Evolutionary conservation across 441 rosid genomes (phyloP), one percentile per base, ranked within the genome.

Genomic region (Kokia cookei): DNA sequence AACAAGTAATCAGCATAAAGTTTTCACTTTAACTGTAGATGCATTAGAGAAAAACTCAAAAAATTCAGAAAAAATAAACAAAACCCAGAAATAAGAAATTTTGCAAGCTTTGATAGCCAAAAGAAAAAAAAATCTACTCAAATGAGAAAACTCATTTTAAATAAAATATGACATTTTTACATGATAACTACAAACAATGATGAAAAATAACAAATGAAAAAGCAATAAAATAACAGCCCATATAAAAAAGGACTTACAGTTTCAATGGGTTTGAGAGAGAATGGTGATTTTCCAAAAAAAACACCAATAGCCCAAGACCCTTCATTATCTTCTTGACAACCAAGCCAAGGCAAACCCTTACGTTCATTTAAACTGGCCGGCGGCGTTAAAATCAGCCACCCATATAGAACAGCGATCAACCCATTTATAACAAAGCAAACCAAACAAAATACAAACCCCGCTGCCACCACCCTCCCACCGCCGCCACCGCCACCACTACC

Each of bases 251-350:
- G 27, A 74, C 91, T 88, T 74, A 93, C 99, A 22, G 88, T 22
- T 92, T 96, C 99, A 73, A 96, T 91, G 22, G 99, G 90, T 77
- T 91, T 86, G 45, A 96, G 92, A 73, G 94, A 82, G 76, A 96
- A 90, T 2, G 99, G 99, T 73, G 98, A 90, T 55, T 91, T 83
- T 2, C 98, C 99, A 77, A 85, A 92, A 81, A 88, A 92, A 77
- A 91, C 87, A 37, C 99, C 99, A 77, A 96, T 82, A 5, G 99
- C 86, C 99, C 98, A 93, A 19, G 98, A 93, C 77, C 98, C 99
- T 74, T 96, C 99, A 74, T 79, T 82, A 71, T 96, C 98, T 40
- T 90, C 94, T 70, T 74, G 84, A 50, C 99, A 96, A 43, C 99
- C 98, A n/a, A 79, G 32, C 35, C 91, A 86, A 37, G 83, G 75